Base-by-base conservation (phyloP, 2,329 filamentous ascomycete genomes). In the Fusarium sp. region DNA sequence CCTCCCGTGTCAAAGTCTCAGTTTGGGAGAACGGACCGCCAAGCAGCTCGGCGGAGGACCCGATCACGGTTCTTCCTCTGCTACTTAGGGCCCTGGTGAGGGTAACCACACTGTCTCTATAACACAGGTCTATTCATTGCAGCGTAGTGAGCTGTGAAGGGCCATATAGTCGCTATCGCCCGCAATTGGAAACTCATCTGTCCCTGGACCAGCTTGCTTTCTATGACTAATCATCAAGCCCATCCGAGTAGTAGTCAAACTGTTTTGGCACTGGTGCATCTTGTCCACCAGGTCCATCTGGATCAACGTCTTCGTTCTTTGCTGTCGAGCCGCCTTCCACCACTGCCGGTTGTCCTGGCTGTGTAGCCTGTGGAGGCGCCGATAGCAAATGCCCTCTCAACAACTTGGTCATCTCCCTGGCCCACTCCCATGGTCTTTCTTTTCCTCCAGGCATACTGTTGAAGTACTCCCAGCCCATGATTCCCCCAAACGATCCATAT, bases 391-490 rank as follows among this genome's bases (percentile, higher is more conserved):
- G 77, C 5, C 78, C 62, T 47, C 85, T 79, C 72, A 85, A 73
- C 64, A 84, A 79, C 47, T 71, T 80, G 1, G 90, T 90, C 86
- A 96, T 91, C 64, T 87, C 87, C 52, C 86, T 87, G 0, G 93
- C 93, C 95, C 95, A 98, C 74, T 93, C 87, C 92, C 92, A 96
- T 0, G 94, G 93, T 62, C 86, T 83, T 18, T 85, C 84, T 5
- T 79, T 80, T 30, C 89, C 91, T 3, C 91, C 92, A 0, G 93
- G 93, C 66, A 91, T 81, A 62, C 92, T 90, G 84, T 97, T 97
- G 84, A 96, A 98, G 81, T 96, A 98, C 84, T 98, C 95, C 95
- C 95, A 98, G 6, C 94, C 94, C 91, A 96, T 96, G 12, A 98
- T 91, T 2, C 95, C 95, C 2, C 95, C 95, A 80, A 98, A 96